phyloP scores from a whole-genome alignment of 2,329 filamentous ascomycete species.

The Alternaria infectoria region DNA sequence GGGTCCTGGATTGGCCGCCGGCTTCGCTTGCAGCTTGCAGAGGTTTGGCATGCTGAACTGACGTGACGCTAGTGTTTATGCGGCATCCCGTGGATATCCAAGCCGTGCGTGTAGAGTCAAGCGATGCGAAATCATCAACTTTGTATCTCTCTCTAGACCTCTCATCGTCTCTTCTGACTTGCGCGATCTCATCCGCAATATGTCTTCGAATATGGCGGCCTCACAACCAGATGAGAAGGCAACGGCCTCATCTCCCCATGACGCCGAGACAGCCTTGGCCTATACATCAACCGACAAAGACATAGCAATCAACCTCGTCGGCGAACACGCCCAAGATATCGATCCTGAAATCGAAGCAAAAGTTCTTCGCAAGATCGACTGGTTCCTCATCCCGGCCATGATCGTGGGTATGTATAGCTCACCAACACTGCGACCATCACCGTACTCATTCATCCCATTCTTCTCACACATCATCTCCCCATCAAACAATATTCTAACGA shows the following conservation, averaged over 20 bases:
- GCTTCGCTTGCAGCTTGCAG: slow-evolving; percentile 2
- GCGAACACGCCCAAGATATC: slow-evolving; percentile 60
- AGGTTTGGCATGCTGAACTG: slow-evolving; percentile 1
- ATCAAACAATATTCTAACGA: no score
- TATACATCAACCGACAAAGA: slow-evolving; percentile 55
- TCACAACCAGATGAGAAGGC: slow-evolving; percentile 18
- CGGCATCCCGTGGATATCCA: slow-evolving; percentile 22
- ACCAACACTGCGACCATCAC: no score
- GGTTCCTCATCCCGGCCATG: slow-evolving; percentile 72
- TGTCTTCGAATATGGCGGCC: slow-evolving; percentile 1
- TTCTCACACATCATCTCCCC: no score
- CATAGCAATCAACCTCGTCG: slow-evolving; percentile 65
- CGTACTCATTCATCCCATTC: no score
- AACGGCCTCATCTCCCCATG: slow-evolving; percentile 11
- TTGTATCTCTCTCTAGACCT: neutral
- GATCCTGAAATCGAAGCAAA: slow-evolving; percentile 62
- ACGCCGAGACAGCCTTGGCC: slow-evolving; percentile 24
- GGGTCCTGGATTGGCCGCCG: neutral
- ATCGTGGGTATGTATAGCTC: slow-evolving; percentile 38
- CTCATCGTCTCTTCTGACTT: no score
- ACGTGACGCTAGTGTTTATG: slow-evolving; percentile 22
- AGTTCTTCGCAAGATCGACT: slow-evolving; percentile 70
- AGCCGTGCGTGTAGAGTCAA: slow-evolving; percentile 16
- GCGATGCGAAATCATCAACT: neutral
- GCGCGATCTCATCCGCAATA: no score